These are phyloP conservation scores for Arthonia radiata DNA, from an alignment of 495 filamentous ascomycete genomes.

Conservation along the genomic window DNA sequence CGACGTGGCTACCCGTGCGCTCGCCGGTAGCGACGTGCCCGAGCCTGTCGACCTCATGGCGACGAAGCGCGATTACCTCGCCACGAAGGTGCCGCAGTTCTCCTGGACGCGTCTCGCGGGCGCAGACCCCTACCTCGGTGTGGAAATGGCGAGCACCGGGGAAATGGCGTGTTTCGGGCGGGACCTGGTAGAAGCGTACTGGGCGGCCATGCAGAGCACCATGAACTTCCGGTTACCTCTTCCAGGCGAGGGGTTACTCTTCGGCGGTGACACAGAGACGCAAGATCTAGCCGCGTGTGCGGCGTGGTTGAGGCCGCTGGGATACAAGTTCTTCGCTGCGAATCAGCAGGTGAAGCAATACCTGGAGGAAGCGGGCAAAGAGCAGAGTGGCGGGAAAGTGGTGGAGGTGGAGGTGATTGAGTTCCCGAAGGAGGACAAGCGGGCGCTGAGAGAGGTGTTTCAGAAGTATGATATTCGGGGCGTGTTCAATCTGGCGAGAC, in stretches of 20 bases:
- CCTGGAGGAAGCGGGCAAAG: conserved; percentile 43
- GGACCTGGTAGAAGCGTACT: conserved; percentile 88
- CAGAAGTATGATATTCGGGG: conserved; percentile 89
- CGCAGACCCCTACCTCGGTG: conserved; percentile 89
- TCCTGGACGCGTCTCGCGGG: conserved; percentile 97
- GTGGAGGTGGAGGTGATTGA: conserved; percentile 74
- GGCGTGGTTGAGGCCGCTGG: conserved; percentile 62
- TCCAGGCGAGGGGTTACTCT: conserved; percentile 78
- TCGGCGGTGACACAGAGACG: conserved; percentile 56
- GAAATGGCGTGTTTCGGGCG: conserved; percentile 98
- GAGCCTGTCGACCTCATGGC: conserved; percentile 75
- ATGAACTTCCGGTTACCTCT: conserved; percentile 98
- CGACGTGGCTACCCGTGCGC: conserved; percentile 81
- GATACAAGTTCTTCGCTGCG: conserved; percentile 82
- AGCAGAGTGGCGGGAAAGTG: conserved; percentile 13
- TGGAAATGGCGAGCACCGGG: conserved; percentile 92
- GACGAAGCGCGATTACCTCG: conserved; percentile 66
- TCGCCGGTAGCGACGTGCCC: conserved; percentile 67
- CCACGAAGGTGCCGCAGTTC: conserved; percentile 96
- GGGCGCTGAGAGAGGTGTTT: conserved; percentile 84
- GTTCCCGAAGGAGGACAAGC: conserved; percentile 91
- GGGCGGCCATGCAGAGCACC: conserved; percentile 81
- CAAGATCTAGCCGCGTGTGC: conserved; percentile 49
- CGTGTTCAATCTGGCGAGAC: conserved; percentile 81
- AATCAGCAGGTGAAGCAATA: conserved; percentile 56